Evolutionary conservation across 352 stramenopile genomes (phyloP).

Genomic region (Globisporangium paddicum): DNA sequence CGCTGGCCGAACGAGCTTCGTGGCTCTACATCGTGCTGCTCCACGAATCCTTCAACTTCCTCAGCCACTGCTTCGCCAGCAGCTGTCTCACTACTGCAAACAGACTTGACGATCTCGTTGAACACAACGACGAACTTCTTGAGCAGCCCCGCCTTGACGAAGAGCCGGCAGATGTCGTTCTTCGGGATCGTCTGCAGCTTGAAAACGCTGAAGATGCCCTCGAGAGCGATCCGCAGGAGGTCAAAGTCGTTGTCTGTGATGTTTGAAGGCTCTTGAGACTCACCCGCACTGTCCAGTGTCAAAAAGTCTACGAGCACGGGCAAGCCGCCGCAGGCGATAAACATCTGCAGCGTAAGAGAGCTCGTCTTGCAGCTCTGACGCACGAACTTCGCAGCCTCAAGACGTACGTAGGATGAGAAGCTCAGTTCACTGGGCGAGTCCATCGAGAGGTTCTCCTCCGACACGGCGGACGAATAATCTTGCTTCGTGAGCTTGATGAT

Average conservation of each 20-base stretch:
- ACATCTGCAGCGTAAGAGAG: constrained; percentile 90
- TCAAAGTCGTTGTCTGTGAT: constrained; percentile 38
- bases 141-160: constrained; percentile 90
- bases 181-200: constrained; percentile 89
- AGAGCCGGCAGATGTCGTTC: constrained; percentile 93
- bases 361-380: constrained; percentile 86
- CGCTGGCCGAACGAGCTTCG: constrained; percentile 3
- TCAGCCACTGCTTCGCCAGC: constrained; percentile 7
- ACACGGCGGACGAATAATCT: constrained; percentile 18
- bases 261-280: background rate
- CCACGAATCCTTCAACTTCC: constrained; percentile 5
- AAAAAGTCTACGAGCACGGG: constrained; percentile 85
- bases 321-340: constrained; percentile 89
- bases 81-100: constrained; percentile 16
- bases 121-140: constrained; percentile 87
- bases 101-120: constrained; percentile 54
- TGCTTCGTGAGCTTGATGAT: constrained; percentile 87
- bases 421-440: constrained; percentile 16
- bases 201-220: constrained; percentile 91
- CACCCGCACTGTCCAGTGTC: constrained; percentile 25
- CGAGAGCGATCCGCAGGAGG: constrained; percentile 79
- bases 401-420: constrained; percentile 56
- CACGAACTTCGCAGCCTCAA: constrained; percentile 88
- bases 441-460: constrained; percentile 13
- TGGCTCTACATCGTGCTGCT: background rate